Evolutionary conservation across 2,329 filamentous ascomycete species (phyloP).

Genomic region (Ceratocystis variospora): DNA sequence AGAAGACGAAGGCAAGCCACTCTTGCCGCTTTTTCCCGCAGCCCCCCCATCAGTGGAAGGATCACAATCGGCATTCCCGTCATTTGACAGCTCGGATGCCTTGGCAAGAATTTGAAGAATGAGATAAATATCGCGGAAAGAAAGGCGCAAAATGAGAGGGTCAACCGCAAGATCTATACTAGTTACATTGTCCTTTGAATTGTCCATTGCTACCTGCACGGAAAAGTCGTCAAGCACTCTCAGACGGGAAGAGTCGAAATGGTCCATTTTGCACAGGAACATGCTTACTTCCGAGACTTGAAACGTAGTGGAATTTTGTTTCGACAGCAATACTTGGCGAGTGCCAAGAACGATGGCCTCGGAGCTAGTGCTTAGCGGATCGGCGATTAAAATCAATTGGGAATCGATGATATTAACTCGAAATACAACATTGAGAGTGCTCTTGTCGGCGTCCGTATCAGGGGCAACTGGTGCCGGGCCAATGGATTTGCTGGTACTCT

Average conservation of each 20-base stretch:
- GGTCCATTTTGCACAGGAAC: conserved; percentile 98
- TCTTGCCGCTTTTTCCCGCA: neutral
- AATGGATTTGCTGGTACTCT: conserved; percentile 23
- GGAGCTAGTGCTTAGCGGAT: conserved; percentile 75
- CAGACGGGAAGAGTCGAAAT: conserved; percentile 77
- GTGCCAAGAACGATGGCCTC: conserved; percentile 93
- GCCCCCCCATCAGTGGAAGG: neutral
- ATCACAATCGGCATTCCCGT: conserved; percentile 27
- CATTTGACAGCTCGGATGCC: conserved; percentile 72
- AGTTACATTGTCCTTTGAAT: conserved; percentile 46
- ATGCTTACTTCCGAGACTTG: conserved; percentile 92
- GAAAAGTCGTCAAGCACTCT: conserved; percentile 96
- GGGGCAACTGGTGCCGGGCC: conserved; percentile 3
- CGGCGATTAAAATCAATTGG: conserved; percentile 91
- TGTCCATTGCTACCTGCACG: conserved; percentile 75
- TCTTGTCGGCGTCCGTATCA: conserved; percentile 23
- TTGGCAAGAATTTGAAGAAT: conserved; percentile 85
- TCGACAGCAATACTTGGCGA: conserved; percentile 81
- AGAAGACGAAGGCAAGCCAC: neutral
- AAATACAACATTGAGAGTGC: conserved; percentile 63
- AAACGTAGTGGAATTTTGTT: conserved; percentile 86
- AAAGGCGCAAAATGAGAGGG: conserved; percentile 78
- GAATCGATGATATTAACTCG: conserved; percentile 90
- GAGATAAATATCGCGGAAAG: conserved; percentile 84
- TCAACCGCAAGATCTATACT: conserved; percentile 81